phyloP scores from a whole-genome alignment of 495 filamentous ascomycete species.

The Aspergillus mulundensis region DNA sequence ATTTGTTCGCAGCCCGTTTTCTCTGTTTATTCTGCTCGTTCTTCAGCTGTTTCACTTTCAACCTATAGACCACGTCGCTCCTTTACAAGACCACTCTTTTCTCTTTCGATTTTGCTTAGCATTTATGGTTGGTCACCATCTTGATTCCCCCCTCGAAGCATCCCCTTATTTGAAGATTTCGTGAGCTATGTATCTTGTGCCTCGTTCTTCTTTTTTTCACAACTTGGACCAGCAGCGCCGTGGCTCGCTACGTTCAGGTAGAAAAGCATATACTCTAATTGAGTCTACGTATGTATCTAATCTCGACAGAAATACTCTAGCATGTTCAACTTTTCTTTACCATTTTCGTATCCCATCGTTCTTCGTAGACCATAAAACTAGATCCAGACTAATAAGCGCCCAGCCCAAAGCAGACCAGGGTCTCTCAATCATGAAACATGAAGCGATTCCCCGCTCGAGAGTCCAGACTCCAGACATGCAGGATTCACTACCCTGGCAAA shows the following conservation, averaged over 20 bases:
- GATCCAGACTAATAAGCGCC: neutral
- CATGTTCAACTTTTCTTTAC: neutral
- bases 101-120: slow-evolving; percentile 22
- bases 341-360: neutral
- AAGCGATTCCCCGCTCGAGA: neutral
- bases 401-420: neutral
- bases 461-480: neutral
- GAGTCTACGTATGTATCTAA: slow-evolving; percentile 29
- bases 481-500: neutral
- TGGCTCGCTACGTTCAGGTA: neutral
- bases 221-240: neutral
- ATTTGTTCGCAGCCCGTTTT: slow-evolving; percentile 18
- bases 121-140: slow-evolving; percentile 19
- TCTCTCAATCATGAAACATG: neutral
- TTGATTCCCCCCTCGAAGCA: slow-evolving; percentile 26
- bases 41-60: slow-evolving; percentile 7
- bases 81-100: slow-evolving; percentile 17
- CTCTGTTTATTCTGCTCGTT: slow-evolving; percentile 16
- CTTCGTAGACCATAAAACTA: neutral
- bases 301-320: slow-evolving; percentile 20
- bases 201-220: slow-evolving; percentile 9
- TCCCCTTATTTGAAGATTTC: slow-evolving; percentile 12
- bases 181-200: slow-evolving; percentile 15
- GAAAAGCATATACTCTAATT: slow-evolving; percentile 18
- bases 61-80: slow-evolving; percentile 21